Conservation (phyloP, 2,329 filamentous ascomycete genomes). For the Cercospora sojina region DNA sequence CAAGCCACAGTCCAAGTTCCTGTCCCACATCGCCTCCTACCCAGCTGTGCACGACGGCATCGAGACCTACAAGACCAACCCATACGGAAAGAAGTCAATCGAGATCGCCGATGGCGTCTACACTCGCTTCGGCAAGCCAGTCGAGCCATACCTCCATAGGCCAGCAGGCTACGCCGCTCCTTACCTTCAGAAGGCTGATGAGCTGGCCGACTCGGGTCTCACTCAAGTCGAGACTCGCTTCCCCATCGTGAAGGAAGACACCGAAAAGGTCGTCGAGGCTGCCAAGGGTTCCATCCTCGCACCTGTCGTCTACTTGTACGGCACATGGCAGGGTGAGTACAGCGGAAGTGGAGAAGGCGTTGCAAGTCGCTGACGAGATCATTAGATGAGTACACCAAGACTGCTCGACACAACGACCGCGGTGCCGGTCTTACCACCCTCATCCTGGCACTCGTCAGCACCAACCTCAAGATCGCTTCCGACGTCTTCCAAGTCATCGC, state of each 20-base stretch:
- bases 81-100: constrained; percentile 79
- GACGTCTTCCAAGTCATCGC: constrained; percentile 32
- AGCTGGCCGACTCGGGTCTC: constrained; percentile 56
- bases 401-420: constrained; percentile 36
- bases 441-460: constrained; percentile 38
- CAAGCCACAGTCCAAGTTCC: constrained; percentile 50
- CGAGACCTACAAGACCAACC: constrained; percentile 74
- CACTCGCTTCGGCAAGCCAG: constrained; percentile 70
- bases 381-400: constrained; percentile 42
- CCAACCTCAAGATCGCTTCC: constrained; percentile 36
- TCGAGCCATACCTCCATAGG: constrained; percentile 73
- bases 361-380: constrained; percentile 13
- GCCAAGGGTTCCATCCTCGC: constrained; percentile 65
- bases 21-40: constrained; percentile 72
- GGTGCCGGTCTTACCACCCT: constrained; percentile 32
- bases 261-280: constrained; percentile 55
- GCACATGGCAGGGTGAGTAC: constrained; percentile 37
- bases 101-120: constrained; percentile 73
- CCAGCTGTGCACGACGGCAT: constrained; percentile 79
- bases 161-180: constrained; percentile 81
- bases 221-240: constrained; percentile 54
- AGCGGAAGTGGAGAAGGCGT: background rate
- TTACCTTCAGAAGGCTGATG: constrained; percentile 79
- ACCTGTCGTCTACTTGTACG: constrained; percentile 37
- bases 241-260: constrained; percentile 57